Base-by-base conservation (phyloP, 129 eudicot genomes). In the Saposhnikovia divaricata region DNA sequence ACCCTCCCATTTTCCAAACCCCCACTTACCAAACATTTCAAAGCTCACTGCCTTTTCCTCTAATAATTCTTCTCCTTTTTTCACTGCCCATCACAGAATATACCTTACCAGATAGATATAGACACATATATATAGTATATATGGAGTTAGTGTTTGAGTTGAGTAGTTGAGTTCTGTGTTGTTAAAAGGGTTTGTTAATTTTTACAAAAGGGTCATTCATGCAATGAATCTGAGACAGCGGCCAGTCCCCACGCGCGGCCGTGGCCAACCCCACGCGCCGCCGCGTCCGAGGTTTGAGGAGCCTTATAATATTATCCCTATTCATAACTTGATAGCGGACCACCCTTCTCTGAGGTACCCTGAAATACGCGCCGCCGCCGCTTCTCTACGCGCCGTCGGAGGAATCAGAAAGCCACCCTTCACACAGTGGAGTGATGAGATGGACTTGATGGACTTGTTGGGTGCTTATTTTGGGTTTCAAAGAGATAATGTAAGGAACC, bases 391-490 rank as follows among this genome's bases (percentile, higher is more conserved):
- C 73, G 81, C 88, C 74, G 91, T 84, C 40, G 96, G 89, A 5
- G 96, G 88, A 78, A 96, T 94, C 84, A 92, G 92, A 31, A 85
- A 85, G 21, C 98, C 98, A 70, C 96, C 97, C 55, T 94, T 91
- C 74, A 47, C 78, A 0, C 81, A 79, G 23, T 90, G 96, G 97
- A 87, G 61, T 21, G 89, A 88, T 37, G 82, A 76, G 44, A 81
- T 85, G 91, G 98, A 94, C 87, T 91, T 94, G 68, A 79, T 94
- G 79, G 97, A 94, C 57, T 94, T 97, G 93, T 85, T 94, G 5
- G 98, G 97, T n/a, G 87, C 85, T 44, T 90, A 88, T 85, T 94
- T 94, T 74, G 98, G 98, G 76, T 94, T 94, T 77, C 98, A 94
- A 72, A 25, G 43, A 51, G 98, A 91, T 86, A 94, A 86, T 88